phyloP scores from a whole-genome alignment of 257 asterid genomes.

The Leonotis leonurus region DNA sequence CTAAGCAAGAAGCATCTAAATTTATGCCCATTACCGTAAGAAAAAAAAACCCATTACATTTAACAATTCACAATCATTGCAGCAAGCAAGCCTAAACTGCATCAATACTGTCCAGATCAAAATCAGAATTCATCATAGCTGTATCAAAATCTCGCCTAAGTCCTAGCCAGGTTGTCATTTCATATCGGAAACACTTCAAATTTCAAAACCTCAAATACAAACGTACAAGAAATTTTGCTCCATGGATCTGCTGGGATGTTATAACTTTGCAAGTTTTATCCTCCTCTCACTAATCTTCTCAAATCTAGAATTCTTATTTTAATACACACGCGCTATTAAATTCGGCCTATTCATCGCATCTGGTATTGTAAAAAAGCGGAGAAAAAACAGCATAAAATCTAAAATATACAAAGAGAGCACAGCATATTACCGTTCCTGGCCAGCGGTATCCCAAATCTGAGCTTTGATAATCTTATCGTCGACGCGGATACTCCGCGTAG shows the following conservation, averaged over 20 bases:
- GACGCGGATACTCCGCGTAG: constrained; percentile 54
- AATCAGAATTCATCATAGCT: neutral
- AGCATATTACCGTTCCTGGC: constrained; percentile 48
- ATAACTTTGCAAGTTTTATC: neutral
- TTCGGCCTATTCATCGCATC: too few relatives aligned
- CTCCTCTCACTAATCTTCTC: neutral
- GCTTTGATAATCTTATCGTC: constrained; percentile 59
- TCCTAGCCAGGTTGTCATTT: neutral
- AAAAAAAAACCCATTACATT: neutral
- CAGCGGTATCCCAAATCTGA: constrained; percentile 77
- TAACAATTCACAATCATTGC: neutral
- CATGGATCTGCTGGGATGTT: constrained; percentile 4
- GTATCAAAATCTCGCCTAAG: neutral
- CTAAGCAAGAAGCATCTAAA: neutral
- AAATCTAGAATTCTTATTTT: neutral
- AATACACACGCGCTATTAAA: neutral
- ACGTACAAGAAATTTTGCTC: neutral
- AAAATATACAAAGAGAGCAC: neutral
- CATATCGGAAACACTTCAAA: neutral
- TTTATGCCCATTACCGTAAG: neutral
- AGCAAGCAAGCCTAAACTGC: neutral
- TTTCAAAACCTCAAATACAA: neutral
- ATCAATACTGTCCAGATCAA: neutral
- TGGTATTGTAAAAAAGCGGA: neutral
- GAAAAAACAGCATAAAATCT: neutral